Percentiles rank a stretch among this genome's conserved stretches.
These are phyloP conservation scores for Trametes gibbosa DNA, from an alignment of 768 basidiomycete genomes.

Conservation along the genomic window DNA sequence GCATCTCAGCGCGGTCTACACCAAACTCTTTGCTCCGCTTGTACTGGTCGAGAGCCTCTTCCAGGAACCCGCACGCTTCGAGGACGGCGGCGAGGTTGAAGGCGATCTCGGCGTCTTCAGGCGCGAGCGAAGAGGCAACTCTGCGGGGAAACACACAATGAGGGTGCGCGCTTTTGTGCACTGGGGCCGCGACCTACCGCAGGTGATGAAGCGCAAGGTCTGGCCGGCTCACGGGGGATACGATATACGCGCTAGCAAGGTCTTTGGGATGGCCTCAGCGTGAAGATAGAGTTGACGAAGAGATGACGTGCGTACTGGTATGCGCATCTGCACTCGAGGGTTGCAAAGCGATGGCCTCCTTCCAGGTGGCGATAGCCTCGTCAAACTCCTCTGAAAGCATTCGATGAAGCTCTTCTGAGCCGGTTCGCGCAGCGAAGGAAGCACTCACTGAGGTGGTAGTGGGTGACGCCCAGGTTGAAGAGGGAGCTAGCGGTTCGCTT, in stretches of 20 bases:
- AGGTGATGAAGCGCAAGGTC: conserved; percentile 87
- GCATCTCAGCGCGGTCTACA: conserved; percentile 77
- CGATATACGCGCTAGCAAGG: conserved; percentile 86
- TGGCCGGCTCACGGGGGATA: conserved; percentile 74
- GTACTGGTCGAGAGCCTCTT: conserved; percentile 80
- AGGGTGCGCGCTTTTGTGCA: background rate
- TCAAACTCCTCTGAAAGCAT: conserved; percentile 75
- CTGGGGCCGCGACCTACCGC: conserved; percentile 44
- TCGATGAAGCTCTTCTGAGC: background rate
- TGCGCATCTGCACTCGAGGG: conserved; percentile 85
- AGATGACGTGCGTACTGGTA: conserved; percentile 57
- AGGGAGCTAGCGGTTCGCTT: conserved; percentile 77
- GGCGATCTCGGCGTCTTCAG: conserved; percentile 87
- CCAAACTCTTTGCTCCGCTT: conserved; percentile 74
- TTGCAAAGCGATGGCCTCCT: conserved; percentile 76
- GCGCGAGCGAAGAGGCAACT: conserved; percentile 77
- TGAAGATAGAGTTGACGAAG: conserved; percentile 16
- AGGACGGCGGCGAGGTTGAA: conserved; percentile 90
- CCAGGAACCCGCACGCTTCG: conserved; percentile 76
- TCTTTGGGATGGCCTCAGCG: conserved; percentile 41
- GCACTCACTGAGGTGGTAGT: conserved; percentile 79
- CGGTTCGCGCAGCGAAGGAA: background rate
- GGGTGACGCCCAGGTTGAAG: conserved; percentile 87
- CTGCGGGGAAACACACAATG: conserved; percentile 39
- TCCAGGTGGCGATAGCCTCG: conserved; percentile 83